Conservation (phyloP, 495 filamentous ascomycete species). For the Lasiosphaeria ovina region DNA sequence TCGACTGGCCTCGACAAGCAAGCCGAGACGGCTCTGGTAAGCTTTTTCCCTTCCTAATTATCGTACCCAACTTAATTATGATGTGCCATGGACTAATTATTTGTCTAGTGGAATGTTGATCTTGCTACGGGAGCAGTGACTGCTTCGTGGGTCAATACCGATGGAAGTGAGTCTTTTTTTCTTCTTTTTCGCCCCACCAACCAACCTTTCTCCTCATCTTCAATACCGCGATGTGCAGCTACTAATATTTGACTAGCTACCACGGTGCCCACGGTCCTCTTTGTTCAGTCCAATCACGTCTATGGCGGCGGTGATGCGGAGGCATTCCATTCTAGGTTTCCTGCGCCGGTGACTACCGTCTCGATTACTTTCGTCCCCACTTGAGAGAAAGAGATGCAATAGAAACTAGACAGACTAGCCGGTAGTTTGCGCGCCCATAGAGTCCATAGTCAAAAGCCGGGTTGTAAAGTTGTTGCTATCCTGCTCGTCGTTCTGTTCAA, state of each 20-base stretch:
- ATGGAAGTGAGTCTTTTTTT: background rate
- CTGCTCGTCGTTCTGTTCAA: no score
- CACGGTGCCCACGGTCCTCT: background rate
- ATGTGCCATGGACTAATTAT: background rate
- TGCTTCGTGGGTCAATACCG: background rate
- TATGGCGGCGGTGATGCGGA: background rate
- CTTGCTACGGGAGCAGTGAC: background rate
- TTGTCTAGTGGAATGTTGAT: slow-evolving; percentile 1
- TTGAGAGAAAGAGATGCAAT: background rate
- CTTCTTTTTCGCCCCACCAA: background rate
- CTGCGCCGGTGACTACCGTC: background rate
- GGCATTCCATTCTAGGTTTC: background rate
- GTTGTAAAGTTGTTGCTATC: no score
- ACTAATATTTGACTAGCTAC: background rate
- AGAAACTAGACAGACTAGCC: background rate
- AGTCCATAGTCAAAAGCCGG: no score
- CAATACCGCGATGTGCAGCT: no score
- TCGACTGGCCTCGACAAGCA: background rate
- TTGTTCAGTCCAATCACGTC: background rate
- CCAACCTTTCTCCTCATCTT: background rate
- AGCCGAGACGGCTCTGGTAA: background rate
- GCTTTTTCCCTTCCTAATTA: background rate
- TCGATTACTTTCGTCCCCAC: background rate
- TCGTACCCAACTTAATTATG: background rate
- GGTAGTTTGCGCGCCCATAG: no score